Evolutionary conservation across 768 basidiomycete species (phyloP).

Genomic region (Infundibulicybe gibba): DNA sequence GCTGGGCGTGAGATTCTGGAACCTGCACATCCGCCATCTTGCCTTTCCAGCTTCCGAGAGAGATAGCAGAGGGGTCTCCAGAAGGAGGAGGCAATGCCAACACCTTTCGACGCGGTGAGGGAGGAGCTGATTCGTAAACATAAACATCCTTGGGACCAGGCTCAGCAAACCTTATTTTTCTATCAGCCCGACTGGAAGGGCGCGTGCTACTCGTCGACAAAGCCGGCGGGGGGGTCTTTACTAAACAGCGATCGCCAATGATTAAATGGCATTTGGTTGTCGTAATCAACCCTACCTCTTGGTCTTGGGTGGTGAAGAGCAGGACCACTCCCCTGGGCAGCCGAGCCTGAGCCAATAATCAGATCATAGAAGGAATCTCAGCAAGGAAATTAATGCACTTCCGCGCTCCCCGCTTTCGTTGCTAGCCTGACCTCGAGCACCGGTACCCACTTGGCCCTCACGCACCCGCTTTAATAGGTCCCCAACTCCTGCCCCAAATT

Average conservation of each 20-base stretch:
- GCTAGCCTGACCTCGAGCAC: constrained; percentile 65
- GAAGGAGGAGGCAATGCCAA: constrained; percentile 58
- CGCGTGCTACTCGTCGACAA: constrained; percentile 49
- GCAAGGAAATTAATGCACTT: constrained; percentile 67
- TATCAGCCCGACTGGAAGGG: constrained; percentile 50
- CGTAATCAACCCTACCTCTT: background rate
- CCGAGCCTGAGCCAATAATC: too few relatives aligned
- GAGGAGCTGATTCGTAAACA: constrained; percentile 79
- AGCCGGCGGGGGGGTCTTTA: constrained; percentile 40
- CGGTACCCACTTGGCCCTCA: constrained; percentile 48
- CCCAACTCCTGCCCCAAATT: constrained; percentile 51
- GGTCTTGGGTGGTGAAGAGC: background rate
- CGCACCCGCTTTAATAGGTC: constrained; percentile 58
- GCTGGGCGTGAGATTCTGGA: constrained; percentile 1
- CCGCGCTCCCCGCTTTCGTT: constrained; percentile 59
- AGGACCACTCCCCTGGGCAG: too few relatives aligned
- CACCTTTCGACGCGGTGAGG: constrained; percentile 61
- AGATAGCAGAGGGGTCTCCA: constrained; percentile 34
- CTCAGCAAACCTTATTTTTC: constrained; percentile 73
- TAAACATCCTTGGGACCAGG: constrained; percentile 71
- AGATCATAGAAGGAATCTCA: too few relatives aligned
- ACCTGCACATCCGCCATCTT: background rate
- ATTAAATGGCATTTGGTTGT: background rate
- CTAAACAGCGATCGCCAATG: constrained; percentile 1
- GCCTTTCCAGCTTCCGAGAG: constrained; percentile 33